phyloP scores from a whole-genome alignment of 208 protist genomes.

The Leptomonas seymouri region DNA sequence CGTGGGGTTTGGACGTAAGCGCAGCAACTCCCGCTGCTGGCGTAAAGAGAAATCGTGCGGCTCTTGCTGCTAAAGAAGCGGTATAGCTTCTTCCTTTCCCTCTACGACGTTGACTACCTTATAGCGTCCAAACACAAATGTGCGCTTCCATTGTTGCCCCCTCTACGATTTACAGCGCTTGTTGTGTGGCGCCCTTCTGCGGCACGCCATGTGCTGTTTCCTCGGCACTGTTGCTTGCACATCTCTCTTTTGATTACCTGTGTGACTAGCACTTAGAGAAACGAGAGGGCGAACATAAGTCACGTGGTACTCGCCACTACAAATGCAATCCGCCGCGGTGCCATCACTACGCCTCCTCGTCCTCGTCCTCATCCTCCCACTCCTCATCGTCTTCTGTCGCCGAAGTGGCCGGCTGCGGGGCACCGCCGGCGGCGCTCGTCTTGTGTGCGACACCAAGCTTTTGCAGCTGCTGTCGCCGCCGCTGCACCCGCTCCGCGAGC shows the following conservation, averaged over 20 bases:
- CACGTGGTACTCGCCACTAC: not conserved
- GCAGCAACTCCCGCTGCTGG: too few relatives aligned
- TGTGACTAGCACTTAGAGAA: not conserved
- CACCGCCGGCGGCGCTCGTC: not conserved
- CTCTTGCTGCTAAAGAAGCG: too few relatives aligned
- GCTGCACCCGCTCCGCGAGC: constrained; percentile 11
- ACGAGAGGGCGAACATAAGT: not conserved
- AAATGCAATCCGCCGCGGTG: not conserved
- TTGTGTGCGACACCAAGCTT: not conserved
- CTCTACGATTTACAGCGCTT: too few relatives aligned
- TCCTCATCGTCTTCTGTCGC: constrained; percentile 28
- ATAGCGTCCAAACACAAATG: too few relatives aligned
- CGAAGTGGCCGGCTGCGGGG: not conserved
- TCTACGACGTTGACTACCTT: too few relatives aligned
- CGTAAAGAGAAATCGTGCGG: too few relatives aligned
- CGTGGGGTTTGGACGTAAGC: too few relatives aligned
- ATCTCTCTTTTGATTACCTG: too few relatives aligned
- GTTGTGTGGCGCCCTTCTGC: too few relatives aligned
- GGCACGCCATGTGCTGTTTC: not conserved
- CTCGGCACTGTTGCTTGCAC: not conserved
- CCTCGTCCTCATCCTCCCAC: constrained; percentile 24
- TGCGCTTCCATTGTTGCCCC: too few relatives aligned
- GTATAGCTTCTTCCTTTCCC: too few relatives aligned
- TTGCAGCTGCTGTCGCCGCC: constrained; percentile 1
- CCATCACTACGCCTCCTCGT: constrained; percentile 4